Percentiles rank a stretch among this genome's conserved stretches.
These are phyloP conservation scores for Vinca minor DNA, from an alignment of 257 asterid species.

Conservation along the genomic window DNA sequence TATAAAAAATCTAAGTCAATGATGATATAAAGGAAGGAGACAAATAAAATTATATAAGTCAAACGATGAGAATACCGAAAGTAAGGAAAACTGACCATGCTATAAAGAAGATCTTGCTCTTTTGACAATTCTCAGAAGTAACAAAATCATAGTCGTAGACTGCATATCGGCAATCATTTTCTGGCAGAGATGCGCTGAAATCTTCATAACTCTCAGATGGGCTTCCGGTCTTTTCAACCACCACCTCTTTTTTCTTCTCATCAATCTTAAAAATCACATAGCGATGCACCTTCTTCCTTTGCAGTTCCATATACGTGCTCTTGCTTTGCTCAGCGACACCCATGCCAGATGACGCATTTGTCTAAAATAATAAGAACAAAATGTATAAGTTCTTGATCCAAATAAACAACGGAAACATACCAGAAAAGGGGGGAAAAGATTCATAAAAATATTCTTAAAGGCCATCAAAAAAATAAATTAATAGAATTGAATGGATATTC, in stretches of 20 bases:
- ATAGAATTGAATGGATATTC: not conserved
- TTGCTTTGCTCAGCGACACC: conserved; percentile 62
- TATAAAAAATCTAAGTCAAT: not conserved
- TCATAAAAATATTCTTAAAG: not conserved
- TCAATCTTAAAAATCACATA: conserved; percentile 56
- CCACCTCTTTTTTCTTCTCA: conserved; percentile 54
- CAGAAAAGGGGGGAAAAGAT: not conserved
- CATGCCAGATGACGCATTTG: conserved; percentile 56
- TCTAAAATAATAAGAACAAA: not conserved
- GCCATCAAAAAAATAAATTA: not conserved
- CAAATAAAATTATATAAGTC: not conserved
- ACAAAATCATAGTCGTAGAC: conserved; percentile 59
- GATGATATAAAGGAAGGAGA: not conserved
- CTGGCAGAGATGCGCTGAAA: conserved; percentile 50
- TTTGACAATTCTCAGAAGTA: conserved; percentile 61
- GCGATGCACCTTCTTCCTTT: conserved; percentile 50
- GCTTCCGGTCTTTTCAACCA: conserved; percentile 59
- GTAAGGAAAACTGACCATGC: conserved; percentile 36
- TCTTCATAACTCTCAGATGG: conserved; percentile 56
- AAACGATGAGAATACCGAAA: not conserved
- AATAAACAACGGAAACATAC: not conserved
- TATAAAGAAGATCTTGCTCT: conserved; percentile 62
- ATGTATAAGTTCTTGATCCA: not conserved
- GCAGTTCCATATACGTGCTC: conserved; percentile 47
- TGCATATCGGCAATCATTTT: conserved; percentile 60